Conservation (phyloP, 2,329 filamentous ascomycete genomes). For the Cladosporium oxysporum region DNA sequence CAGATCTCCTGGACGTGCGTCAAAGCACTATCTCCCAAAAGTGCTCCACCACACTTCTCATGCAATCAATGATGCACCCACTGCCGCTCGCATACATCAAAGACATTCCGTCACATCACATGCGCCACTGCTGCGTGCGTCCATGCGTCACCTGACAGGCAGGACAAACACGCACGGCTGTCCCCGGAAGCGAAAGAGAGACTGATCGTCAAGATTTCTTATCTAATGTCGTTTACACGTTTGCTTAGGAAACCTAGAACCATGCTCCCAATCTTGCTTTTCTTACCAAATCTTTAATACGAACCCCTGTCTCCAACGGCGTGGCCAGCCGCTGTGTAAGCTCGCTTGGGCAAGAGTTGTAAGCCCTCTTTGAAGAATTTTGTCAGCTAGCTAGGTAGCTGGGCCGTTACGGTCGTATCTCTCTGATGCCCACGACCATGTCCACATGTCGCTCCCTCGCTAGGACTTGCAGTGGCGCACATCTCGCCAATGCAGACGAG, state of each 20-base stretch:
- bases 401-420: conserved; percentile 3
- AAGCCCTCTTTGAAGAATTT: conserved; percentile 2
- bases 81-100: conserved; percentile 5
- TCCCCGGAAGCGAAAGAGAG: neutral
- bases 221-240: neutral
- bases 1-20: neutral
- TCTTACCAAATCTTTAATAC: neutral
- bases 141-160: conserved; percentile 5
- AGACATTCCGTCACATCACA: conserved; percentile 6
- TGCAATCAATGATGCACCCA: neutral
- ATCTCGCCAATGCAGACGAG: conserved; percentile 9
- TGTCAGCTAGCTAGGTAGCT: neutral
- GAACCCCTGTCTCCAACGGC: neutral
- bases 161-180: neutral
- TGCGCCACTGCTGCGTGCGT: conserved; percentile 1
- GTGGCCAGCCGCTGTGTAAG: neutral
- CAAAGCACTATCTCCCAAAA: neutral
- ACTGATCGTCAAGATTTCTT: neutral
- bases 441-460: neutral
- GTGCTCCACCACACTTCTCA: neutral
- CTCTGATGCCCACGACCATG: neutral
- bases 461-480: conserved; percentile 2
- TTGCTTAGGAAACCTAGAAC: neutral
- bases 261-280: neutral
- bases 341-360: neutral